Evolutionary conservation across 1,284 basidiomycete species (phyloP), one percentile per base, ranked within the genome.

Genomic region (Hemileccinum hortonii): DNA sequence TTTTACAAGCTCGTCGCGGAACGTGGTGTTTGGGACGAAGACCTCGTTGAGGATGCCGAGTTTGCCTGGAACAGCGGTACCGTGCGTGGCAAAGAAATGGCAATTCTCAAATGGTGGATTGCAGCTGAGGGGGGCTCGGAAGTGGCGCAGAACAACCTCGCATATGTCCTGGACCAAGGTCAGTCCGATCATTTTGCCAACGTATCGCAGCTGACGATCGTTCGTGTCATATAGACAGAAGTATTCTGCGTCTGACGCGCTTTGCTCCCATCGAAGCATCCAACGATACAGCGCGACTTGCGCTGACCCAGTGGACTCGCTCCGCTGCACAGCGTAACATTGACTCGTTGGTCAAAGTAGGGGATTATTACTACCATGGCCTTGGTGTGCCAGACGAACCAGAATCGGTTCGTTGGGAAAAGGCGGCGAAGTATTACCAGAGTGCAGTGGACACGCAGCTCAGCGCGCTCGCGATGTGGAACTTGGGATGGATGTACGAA

Each of bases 401-500:
- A 15, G 79, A 83, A 60, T 69, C 75, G 2, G 72, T 80, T 30
- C 79, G 87, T 16, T 84, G 84, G 66, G 90, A 93, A 65, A 93
- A 93, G 61, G 97, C 97, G 0, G 92, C 91, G 0, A 84, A 86
- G 16, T 98, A 93, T 69, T 99, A 99, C 67, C 93, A 93, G 65
- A 88, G 91, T 26, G 93, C 93, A 7, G 92, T 92, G 3, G 93
- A 95, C 60, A 94, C 92, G 2, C 90, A 94, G 57, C 65, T 88
- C 55, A 96, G 92, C 60, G 92, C 95, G 1, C 78, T 99, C 60
- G 95, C 96, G 3, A 94, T 96, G 86, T 99, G 95, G 94, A 98
- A 98, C 65, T 73, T 99, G 24, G 97, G 96, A 1, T 98, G 91
- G 90, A 97, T 99, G 94, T 98, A 98, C 69, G 96, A 99, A 74